These are phyloP conservation scores for Albugo laibachii DNA, from an alignment of 352 stramenopile genomes.

Conservation along the genomic window DNA sequence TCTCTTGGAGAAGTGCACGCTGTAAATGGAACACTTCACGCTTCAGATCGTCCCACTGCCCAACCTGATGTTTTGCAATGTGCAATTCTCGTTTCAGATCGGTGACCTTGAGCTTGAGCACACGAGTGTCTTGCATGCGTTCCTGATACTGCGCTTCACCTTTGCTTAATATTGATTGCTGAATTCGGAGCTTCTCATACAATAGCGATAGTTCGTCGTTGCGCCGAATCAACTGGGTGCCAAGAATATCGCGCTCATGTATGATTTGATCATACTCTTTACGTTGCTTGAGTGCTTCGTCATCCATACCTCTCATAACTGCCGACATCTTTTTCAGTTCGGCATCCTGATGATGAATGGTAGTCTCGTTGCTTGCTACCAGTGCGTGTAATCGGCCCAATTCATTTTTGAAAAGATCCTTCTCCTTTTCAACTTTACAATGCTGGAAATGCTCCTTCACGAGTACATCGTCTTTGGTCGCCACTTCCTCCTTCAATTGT, in stretches of 20 bases:
- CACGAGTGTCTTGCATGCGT: slow-evolving; percentile 84
- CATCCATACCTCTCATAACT: slow-evolving; percentile 87
- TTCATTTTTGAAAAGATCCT: slow-evolving; percentile 87
- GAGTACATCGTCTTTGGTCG: slow-evolving; percentile 86
- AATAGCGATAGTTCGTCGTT: slow-evolving; percentile 94
- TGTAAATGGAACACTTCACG: slow-evolving; percentile 80
- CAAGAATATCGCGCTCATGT: slow-evolving; percentile 92
- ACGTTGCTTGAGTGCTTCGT: slow-evolving; percentile 82
- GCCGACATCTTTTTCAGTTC: slow-evolving; percentile 85
- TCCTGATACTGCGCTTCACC: slow-evolving; percentile 87
- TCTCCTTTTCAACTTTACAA: slow-evolving; percentile 89
- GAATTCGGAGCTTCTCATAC: slow-evolving; percentile 96
- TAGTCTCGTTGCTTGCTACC: slow-evolving; percentile 78
- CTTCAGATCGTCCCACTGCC: slow-evolving; percentile 73
- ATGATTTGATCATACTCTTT: slow-evolving; percentile 95
- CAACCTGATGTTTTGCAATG: slow-evolving; percentile 80
- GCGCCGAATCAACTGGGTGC: slow-evolving; percentile 89
- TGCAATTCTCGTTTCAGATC: slow-evolving; percentile 85
- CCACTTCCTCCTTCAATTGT: slow-evolving; percentile 92
- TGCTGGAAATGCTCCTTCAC: slow-evolving; percentile 94
- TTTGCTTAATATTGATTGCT: slow-evolving; percentile 85
- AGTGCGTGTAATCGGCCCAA: slow-evolving; percentile 78
- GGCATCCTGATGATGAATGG: slow-evolving; percentile 87
- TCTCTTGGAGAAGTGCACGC: slow-evolving; percentile 85
- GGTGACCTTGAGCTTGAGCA: slow-evolving; percentile 90